Evolutionary conservation across 371 early-diverging fungal genomes (phyloP), one percentile per base, ranked within the genome.

Genomic region (Zopfochytrium polystomum): DNA sequence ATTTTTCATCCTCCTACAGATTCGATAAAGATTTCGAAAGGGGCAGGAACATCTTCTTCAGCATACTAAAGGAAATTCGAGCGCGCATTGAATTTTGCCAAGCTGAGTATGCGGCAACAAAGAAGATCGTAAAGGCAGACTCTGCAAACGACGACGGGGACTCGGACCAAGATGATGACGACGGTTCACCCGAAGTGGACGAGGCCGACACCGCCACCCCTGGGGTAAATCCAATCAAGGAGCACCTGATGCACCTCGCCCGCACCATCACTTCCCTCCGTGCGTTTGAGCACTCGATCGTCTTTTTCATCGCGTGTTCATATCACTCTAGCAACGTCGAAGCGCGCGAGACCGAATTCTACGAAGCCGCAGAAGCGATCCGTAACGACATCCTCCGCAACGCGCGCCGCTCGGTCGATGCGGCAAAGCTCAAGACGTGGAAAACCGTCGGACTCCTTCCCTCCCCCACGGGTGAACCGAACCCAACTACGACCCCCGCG

Each of bases 281-380:
- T n/a, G 76, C 77, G n/a, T 60, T 82, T 34, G 62, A 84, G 35
- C 87, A 88, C 59, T 80, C 76, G 3, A 69, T 76, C 11, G 65
- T 81, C 52, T 88, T 84, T 61, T 88, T 80, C 54, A 68, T 75
- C 11, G 89, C 86, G 2, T 75, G 81, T 20, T 65, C 78, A 0
- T 79, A 76, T 55, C 78, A 82, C 55, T 60, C 64, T 26, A 27
- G 72, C 31, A 62, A 57, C 62, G 69, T 23, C 45, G 77, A 56
- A 31, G 42, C 34, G 47, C 43, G 42, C 11, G 74, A 74, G 49
- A 69, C 43, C 2, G 23, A 67, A 23, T 77, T 65, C 45, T 86
- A 86, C 56, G 65, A 75, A 2, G 67, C 62, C 34, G 86, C 87
- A 0, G 77, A 78, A 26, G 62, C 56, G 1, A 46, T 83, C 5